Conservation (phyloP, 2,329 filamentous ascomycete genomes). For the Colletotrichum limetticola region DNA sequence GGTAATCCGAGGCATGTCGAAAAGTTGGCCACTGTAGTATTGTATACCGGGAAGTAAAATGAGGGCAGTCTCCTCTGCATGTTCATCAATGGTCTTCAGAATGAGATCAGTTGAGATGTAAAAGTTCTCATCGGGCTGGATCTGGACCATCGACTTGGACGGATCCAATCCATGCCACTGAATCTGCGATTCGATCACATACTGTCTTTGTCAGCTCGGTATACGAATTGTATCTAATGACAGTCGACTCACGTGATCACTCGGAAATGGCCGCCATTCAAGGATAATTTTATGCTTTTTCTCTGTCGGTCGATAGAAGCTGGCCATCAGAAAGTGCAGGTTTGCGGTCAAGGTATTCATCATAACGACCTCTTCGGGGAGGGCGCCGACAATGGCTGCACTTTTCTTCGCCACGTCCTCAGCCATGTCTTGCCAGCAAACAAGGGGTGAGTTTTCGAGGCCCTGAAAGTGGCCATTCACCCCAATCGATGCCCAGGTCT, state of each 20-base stretch:
- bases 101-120: slow-evolving; percentile 74
- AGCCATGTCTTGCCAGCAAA: slow-evolving; percentile 82
- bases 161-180: slow-evolving; percentile 75
- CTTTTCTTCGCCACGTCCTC: slow-evolving; percentile 77
- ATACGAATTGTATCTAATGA: background rate
- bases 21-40: slow-evolving; percentile 83
- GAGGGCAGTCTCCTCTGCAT: slow-evolving; percentile 74
- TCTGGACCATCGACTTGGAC: slow-evolving; percentile 75
- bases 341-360: slow-evolving; percentile 91
- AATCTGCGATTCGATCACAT: slow-evolving; percentile 86
- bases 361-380: slow-evolving; percentile 78
- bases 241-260: slow-evolving; percentile 72
- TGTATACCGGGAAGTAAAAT: slow-evolving; percentile 82
- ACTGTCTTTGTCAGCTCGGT: slow-evolving; percentile 56
- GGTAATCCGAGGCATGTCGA: slow-evolving; percentile 80
- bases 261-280: slow-evolving; percentile 92
- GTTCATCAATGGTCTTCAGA: slow-evolving; percentile 72
- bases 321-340: slow-evolving; percentile 83
- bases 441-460: slow-evolving; percentile 74
- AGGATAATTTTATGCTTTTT: slow-evolving; percentile 80
- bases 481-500: slow-evolving; percentile 86
- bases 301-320: slow-evolving; percentile 80
- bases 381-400: slow-evolving; percentile 79
- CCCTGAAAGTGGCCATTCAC: slow-evolving; percentile 85
- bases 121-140: slow-evolving; percentile 70